Base-by-base conservation (phyloP, 306 rosid species). In the Begonia peltatifolia region DNA sequence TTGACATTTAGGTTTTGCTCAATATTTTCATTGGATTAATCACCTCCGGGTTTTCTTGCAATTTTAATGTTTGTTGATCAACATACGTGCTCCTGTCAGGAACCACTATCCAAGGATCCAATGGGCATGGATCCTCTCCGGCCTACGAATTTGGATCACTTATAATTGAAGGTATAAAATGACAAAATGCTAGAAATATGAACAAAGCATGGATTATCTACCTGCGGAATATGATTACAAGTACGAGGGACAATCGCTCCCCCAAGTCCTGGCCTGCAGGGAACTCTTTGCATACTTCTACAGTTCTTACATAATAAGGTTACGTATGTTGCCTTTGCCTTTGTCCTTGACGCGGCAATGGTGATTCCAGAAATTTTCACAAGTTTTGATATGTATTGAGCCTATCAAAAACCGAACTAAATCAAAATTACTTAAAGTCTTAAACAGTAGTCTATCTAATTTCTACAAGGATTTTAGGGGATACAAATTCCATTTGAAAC, bases 11-110 rank as follows among this genome's bases (percentile, higher is more conserved):
- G 48, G 12, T 10, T 44, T 7, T 30, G 38, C 6, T 30, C 38
- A 30, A 44, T 44, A n/a, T 11, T 3, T 44, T 44, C 12, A 44
- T 10, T 44, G 6, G 4, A 44, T 44, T 44, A 44, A 44, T 41
- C 70, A 90, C 99, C 90, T 90, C 99, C 0, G 99, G 95, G 48
- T 90, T 90, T 68, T 90, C 99, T 72, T 90, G 99, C 75, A 90
- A 52, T 70, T 90, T 90, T 69, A 90, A 77, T 41, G 99, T 86
- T 68, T 90, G 99, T 62, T 86, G 95, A 73, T 90, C 99, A 55
- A 90, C 95, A 53, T 90, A 90, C 70, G 67, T 83, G 77, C 95
- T 86, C 62, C 70, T 86, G 63, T 90, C 99, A 46, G 99, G 95
- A 58, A 90, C 95, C 71, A 90, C 82, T 25, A 90, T 65, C 94